Evolutionary conservation across 352 stramenopile genomes (phyloP).

Genomic region (Achlya hypogyna): DNA sequence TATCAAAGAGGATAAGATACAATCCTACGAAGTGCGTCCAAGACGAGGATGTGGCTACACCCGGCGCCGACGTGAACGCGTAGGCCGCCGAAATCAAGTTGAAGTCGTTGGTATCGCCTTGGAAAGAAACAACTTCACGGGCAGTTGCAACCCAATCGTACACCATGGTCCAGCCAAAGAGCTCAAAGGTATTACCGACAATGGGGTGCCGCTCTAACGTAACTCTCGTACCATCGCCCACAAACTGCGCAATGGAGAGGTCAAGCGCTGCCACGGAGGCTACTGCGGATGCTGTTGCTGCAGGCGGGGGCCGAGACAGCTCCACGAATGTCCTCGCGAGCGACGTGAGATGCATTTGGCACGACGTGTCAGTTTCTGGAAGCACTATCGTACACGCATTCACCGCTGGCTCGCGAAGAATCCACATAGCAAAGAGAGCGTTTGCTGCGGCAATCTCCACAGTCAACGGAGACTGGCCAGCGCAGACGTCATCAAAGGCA

Average conservation of each 20-base stretch:
- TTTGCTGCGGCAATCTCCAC: not conserved
- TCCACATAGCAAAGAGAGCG: not conserved
- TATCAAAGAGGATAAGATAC: not conserved
- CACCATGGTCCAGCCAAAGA: constrained; percentile 11
- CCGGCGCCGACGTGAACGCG: not conserved
- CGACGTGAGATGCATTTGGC: not conserved
- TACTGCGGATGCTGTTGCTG: not conserved
- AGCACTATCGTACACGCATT: too few species aligned
- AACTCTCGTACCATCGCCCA: too few species aligned
- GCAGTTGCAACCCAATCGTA: not conserved
- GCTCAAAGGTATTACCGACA: not conserved
- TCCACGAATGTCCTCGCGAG: too few species aligned
- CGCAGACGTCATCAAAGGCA: constrained; percentile 7
- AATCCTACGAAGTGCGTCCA: not conserved
- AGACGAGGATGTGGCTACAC: not conserved
- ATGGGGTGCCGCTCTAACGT: not conserved
- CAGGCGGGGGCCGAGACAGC: not conserved
- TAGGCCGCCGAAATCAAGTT: not conserved
- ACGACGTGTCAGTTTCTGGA: not conserved
- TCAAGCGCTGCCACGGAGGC: not conserved
- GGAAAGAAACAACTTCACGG: constrained; percentile 9
- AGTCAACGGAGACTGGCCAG: not conserved
- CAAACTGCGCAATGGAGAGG: not conserved
- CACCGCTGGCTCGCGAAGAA: not conserved
- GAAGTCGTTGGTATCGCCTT: not conserved